Conservation (phyloP, 441 rosid genomes). For the Melianthus villosus region DNA sequence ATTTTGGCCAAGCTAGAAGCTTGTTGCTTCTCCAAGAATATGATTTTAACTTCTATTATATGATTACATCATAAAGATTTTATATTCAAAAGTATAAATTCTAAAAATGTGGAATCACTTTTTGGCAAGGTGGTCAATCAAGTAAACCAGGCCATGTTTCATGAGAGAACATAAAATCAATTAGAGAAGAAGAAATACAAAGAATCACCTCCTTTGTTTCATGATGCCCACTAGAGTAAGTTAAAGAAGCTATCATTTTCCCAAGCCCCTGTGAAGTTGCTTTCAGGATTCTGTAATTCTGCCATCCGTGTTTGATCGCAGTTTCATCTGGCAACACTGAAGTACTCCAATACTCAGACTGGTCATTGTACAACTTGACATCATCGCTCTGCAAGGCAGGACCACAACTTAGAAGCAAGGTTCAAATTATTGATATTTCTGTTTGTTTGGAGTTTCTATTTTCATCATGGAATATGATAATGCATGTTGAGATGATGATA, state of each 20-base stretch:
- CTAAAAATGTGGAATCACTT: no score
- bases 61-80: no score
- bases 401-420: slow-evolving; percentile 15
- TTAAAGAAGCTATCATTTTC: slow-evolving; percentile 55
- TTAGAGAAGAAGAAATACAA: slow-evolving; percentile 5
- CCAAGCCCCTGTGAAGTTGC: slow-evolving; percentile 63
- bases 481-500: no score
- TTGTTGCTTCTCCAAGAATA: no score
- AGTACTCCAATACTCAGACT: slow-evolving; percentile 42
- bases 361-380: slow-evolving; percentile 39
- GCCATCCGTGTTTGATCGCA: slow-evolving; percentile 33
- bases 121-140: no score
- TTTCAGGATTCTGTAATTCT: slow-evolving; percentile 37
- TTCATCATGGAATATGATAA: no score
- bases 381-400: slow-evolving; percentile 56
- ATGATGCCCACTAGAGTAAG: slow-evolving; percentile 35
- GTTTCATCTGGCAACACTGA: slow-evolving; percentile 28
- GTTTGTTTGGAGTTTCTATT: no score
- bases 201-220: slow-evolving; percentile 46
- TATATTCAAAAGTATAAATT: no score
- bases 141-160: no score
- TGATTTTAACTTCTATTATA: no score
- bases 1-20: no score
- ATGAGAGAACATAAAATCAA: neutral
- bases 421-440: no score